Conservation (phyloP, 768 basidiomycete species). For the Mycena alexandri region DNA sequence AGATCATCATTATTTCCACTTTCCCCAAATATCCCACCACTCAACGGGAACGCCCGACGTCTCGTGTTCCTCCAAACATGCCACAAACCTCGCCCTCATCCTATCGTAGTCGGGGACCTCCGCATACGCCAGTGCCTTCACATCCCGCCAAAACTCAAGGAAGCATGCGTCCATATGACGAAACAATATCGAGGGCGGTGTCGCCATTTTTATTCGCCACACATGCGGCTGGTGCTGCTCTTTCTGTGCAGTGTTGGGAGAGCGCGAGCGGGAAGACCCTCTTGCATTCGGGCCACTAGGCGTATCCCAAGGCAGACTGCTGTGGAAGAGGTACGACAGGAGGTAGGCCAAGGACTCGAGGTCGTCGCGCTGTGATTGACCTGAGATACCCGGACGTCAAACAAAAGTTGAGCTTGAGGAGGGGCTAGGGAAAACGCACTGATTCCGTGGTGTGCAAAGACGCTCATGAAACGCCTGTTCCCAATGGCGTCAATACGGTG, state of each 20-base stretch:
- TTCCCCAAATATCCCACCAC: conserved; percentile 34
- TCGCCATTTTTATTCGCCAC: conserved; percentile 47
- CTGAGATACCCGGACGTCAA: conserved; percentile 25
- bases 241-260: neutral
- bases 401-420: neutral
- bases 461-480: conserved; percentile 47
- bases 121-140: conserved; percentile 47
- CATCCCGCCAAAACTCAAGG: conserved; percentile 47
- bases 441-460: conserved; percentile 48
- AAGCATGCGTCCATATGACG: conserved; percentile 45
- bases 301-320: conserved; percentile 47
- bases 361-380: conserved; percentile 52
- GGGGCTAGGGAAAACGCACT: conserved; percentile 34
- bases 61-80: conserved; percentile 36
- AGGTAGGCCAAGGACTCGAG: conserved; percentile 53
- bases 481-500: conserved; percentile 42
- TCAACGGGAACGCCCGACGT: neutral
- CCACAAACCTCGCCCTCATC: conserved; percentile 41
- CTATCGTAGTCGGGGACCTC: conserved; percentile 46
- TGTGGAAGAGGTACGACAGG: conserved; percentile 48
- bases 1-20: neutral
- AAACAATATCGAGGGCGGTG: conserved; percentile 44
- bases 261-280: neutral
- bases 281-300: neutral
- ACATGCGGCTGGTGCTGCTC: conserved; percentile 36